Conservation (phyloP, 257 asterid species). For the Avicennia marina region DNA sequence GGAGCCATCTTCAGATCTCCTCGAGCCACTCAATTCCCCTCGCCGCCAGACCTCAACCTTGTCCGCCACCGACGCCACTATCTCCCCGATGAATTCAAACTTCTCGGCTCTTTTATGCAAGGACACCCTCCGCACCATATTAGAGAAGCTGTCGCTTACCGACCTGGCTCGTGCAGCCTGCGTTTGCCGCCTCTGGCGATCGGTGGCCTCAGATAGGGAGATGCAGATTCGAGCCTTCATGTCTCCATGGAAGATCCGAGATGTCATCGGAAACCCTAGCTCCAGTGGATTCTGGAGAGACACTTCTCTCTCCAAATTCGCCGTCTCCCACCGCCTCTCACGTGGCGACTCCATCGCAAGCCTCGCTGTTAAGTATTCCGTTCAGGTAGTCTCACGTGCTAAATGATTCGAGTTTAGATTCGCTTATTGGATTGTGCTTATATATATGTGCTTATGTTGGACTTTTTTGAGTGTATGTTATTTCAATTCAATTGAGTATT, state of each 20-base stretch:
- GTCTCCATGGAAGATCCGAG: slow-evolving; percentile 79
- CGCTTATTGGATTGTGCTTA: background rate
- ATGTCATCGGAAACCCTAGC: slow-evolving; percentile 72
- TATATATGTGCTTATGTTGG: no score
- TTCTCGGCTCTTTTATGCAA: slow-evolving; percentile 70
- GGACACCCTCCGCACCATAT: slow-evolving; percentile 77
- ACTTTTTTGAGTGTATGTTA: no score
- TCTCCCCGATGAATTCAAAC: slow-evolving; percentile 87
- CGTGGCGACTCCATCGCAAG: slow-evolving; percentile 78
- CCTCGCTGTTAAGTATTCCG: slow-evolving; percentile 94
- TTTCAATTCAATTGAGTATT: no score
- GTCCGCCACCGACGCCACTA: slow-evolving; percentile 25
- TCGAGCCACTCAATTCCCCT: slow-evolving; percentile 21
- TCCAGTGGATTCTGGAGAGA: slow-evolving; percentile 91
- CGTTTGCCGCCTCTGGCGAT: slow-evolving; percentile 72
- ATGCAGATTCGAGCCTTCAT: slow-evolving; percentile 68
- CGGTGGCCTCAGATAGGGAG: slow-evolving; percentile 76
- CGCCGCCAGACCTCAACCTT: slow-evolving; percentile 1
- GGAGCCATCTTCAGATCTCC: slow-evolving; percentile 31
- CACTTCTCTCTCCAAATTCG: slow-evolving; percentile 71
- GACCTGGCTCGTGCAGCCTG: slow-evolving; percentile 90
- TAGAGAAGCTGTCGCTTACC: slow-evolving; percentile 52
- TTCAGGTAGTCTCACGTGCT: slow-evolving; percentile 64
- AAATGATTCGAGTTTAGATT: no score
- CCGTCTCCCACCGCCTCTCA: slow-evolving; percentile 70